Conservation (phyloP, 129 eudicot species). For the Escallonia rubra region DNA sequence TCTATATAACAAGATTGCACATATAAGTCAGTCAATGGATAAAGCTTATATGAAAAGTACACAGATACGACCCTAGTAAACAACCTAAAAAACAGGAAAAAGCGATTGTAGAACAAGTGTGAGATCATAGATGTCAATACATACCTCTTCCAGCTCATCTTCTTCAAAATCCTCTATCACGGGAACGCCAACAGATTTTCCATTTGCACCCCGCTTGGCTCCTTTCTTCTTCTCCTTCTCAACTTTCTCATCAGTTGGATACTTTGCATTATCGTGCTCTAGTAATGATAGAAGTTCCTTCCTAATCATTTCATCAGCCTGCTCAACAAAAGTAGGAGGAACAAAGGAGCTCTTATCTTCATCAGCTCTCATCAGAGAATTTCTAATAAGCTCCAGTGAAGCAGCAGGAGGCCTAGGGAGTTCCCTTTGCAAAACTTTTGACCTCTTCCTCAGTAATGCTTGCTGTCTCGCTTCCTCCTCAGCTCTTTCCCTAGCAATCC, state of each 20-base stretch:
- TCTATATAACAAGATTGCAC: no score
- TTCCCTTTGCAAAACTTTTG: slow-evolving; percentile 94
- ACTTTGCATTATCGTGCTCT: slow-evolving; percentile 87
- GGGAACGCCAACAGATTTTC: slow-evolving; percentile 49
- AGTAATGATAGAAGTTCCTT: slow-evolving; percentile 74
- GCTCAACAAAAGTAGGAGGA: slow-evolving; percentile 88
- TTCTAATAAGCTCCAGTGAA: slow-evolving; percentile 66
- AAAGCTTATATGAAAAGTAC: no score
- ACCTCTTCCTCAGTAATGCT: slow-evolving; percentile 74
- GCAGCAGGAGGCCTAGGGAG: slow-evolving; percentile 90
- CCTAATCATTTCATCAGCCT: slow-evolving; percentile 89
- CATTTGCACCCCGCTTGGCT: slow-evolving; percentile 44
- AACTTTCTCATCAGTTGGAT: slow-evolving; percentile 79
- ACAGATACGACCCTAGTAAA: no score
- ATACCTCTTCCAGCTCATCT: slow-evolving; percentile 73
- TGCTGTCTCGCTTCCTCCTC: slow-evolving; percentile 88
- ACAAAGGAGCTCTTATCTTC: slow-evolving; percentile 95
- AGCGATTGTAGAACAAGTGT: no score
- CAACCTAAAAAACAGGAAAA: no score
- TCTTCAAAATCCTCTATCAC: slow-evolving; percentile 81
- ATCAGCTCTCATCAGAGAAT: slow-evolving; percentile 61
- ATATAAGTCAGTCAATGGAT: no score
- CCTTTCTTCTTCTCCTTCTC: slow-evolving; percentile 84
- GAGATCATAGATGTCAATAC: background rate
- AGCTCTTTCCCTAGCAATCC: slow-evolving; percentile 84